phyloP scores from a whole-genome alignment of 163 green algal genomes.

The Volvox carteri region DNA sequence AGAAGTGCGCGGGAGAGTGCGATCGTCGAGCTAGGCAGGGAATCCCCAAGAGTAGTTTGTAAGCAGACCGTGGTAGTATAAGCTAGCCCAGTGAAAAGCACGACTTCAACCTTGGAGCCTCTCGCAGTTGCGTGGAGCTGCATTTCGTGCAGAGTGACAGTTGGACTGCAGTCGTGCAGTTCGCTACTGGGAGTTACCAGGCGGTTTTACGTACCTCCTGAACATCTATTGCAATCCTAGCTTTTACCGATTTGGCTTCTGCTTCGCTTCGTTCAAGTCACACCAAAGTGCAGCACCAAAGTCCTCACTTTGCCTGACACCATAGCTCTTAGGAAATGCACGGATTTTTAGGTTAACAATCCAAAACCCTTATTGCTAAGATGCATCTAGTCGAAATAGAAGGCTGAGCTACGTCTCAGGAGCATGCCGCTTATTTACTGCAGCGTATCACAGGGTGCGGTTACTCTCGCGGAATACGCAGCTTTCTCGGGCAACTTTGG shows the following conservation, averaged over 20 bases:
- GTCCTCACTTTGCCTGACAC: too few species aligned
- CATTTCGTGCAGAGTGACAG: background rate
- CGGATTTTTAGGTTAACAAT: too few species aligned
- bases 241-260: too few species aligned
- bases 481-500: constrained; percentile 70
- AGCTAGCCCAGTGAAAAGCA: too few species aligned
- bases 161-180: background rate
- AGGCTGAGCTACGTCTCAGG: background rate
- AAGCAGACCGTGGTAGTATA: too few species aligned
- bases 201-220: too few species aligned
- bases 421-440: constrained; percentile 72
- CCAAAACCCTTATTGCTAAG: background rate
- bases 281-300: too few species aligned
- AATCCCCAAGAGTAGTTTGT: background rate
- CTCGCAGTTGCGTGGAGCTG: constrained; percentile 2
- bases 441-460: constrained; percentile 46
- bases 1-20: background rate
- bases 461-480: constrained; percentile 68
- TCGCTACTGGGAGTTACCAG: background rate
- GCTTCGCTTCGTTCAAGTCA: too few species aligned
- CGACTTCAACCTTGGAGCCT: too few species aligned
- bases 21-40: background rate
- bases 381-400: background rate
- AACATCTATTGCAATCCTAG: too few species aligned
- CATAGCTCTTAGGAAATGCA: too few species aligned